Base-by-base conservation (phyloP, 179 eudicot species). In the Heliamphora pulchella region DNA sequence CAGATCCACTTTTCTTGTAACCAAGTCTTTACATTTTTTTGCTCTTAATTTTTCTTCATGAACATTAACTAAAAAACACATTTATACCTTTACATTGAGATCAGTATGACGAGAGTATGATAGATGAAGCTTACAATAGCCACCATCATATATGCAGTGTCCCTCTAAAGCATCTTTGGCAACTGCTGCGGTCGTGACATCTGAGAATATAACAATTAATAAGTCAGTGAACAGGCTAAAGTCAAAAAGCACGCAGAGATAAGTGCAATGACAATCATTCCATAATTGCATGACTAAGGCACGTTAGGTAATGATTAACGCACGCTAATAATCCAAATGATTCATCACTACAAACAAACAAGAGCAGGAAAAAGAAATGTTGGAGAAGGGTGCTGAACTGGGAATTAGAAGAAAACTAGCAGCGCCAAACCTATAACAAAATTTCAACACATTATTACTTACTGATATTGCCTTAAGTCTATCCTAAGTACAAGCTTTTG, bases 61-160 rank as follows among this genome's bases (percentile, higher is more conserved):
- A 71, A 77, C 63, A 53, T 63, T 43, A 76, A 81, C 54, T 77
- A 63, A 71, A 86, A 82, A 87, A 54, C 86, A 81, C 81, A 77
- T 71, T 78, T 86, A 88, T 92, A 89, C 97, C 97, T 91, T 91
- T 69, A 92, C 87, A 87, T 86, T 92, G 87, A 92, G 94, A 88
- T 92, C 97, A 92, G 97, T 89, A 89, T 92, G 91, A 83, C 94
- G 97, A 87, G 97, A 91, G 85, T 91, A 91, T 89, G 97, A 84
- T 83, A 92, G 91, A 88, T 91, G 97, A 91, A 92, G 97, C 93
- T 92, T 92, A 86, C 97, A 92, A 85, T 84, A 91, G 89, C 97
- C 97, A 85, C 94, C 97, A 88, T 92, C 97, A 91, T 92, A 92
- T 78, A 92, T 91, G 91, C 91, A 87, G 80, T 92, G 97, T 81